Evolutionary conservation across 1,284 basidiomycete genomes (phyloP), one percentile per base, ranked within the genome.

Genomic region (Ceratorhiza oryzae-sativae): DNA sequence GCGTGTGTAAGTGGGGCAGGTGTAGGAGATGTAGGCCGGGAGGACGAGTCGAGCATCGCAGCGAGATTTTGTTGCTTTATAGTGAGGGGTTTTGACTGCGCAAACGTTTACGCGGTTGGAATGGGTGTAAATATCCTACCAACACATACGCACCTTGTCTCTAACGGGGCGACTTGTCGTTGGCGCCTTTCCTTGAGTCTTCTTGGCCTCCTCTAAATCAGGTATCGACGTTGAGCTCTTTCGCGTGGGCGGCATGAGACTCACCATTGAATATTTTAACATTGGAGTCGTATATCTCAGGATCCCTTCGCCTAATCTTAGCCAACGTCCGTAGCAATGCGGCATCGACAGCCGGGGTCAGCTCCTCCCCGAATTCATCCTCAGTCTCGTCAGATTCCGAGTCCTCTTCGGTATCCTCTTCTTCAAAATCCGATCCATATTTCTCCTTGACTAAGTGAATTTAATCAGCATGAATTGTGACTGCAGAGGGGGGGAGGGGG

Each of bases 281-380:
- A 2, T 80, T 83, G 0, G 83, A 79, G 76, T 96, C 86, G 76
- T 97, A 97, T 51, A 97, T 93, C 1, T 85, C 86, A 0, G 94
- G 93, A 79, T 98, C 95, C 76, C 88, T 92, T 71, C 86, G 85
- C 77, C 89, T 88, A 73, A 99, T 98, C 76, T 90, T 87, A 0
- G 91, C 92, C 8, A 99, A 84, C 0, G 96, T 99, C 60, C 94
- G 86, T 49, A 99, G 84, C 77, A 99, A 97, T 20, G 97, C 97
- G 53, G 91, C 97, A 79, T 99, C 97, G 56, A 98, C 87, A 0
- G 92, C 90, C 1, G 96, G 95, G 0, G 95, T 99, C 71, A 99
- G 87, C 80, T 98, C 93, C 76, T 95, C 94, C 13, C 96, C 97
- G 73, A 97, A 93, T 78, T 97, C 94, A 78, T 99, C 97, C 78